Evolutionary conservation across 129 eudicot genomes (phyloP).

Genomic region (Silybum marianum): DNA sequence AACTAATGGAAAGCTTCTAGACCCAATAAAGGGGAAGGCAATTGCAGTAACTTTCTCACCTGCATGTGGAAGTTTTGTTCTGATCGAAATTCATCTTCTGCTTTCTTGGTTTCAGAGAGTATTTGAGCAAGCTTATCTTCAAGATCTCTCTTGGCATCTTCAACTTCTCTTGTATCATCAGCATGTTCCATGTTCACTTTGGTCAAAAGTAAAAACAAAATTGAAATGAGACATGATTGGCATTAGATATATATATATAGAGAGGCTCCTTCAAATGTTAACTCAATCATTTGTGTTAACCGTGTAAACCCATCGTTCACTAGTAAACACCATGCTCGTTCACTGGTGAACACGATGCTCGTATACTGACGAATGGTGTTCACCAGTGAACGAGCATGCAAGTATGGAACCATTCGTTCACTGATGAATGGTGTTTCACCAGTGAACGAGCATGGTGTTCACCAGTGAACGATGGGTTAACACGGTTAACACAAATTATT

Average conservation of each 20-base stretch:
- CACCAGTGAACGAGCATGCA: too few relatives aligned
- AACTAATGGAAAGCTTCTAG: neutral
- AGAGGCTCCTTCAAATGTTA: too few relatives aligned
- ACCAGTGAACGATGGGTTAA: too few relatives aligned
- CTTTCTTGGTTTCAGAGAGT: slow-evolving; percentile 45
- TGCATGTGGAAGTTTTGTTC: slow-evolving; percentile 47
- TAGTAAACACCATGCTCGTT: too few relatives aligned
- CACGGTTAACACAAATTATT: too few relatives aligned
- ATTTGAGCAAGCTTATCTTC: slow-evolving; percentile 53
- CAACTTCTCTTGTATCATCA: slow-evolving; percentile 40
- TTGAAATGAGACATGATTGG: neutral
- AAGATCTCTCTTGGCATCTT: slow-evolving; percentile 40
- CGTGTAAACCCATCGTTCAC: too few relatives aligned
- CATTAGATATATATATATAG: neutral
- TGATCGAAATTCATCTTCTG: slow-evolving; percentile 48
- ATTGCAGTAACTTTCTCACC: slow-evolving; percentile 36
- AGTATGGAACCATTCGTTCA: too few relatives aligned
- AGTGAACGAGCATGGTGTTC: too few relatives aligned
- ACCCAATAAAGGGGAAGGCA: slow-evolving; percentile 7
- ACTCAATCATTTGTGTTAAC: too few relatives aligned
- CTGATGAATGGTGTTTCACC: too few relatives aligned
- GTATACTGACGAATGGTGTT: too few relatives aligned
- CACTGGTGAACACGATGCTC: too few relatives aligned
- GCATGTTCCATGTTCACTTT: slow-evolving; percentile 23
- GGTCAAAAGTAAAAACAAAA: neutral